phyloP scores from a whole-genome alignment of 2,329 filamentous ascomycete genomes.

The Fusarium napiforme region DNA sequence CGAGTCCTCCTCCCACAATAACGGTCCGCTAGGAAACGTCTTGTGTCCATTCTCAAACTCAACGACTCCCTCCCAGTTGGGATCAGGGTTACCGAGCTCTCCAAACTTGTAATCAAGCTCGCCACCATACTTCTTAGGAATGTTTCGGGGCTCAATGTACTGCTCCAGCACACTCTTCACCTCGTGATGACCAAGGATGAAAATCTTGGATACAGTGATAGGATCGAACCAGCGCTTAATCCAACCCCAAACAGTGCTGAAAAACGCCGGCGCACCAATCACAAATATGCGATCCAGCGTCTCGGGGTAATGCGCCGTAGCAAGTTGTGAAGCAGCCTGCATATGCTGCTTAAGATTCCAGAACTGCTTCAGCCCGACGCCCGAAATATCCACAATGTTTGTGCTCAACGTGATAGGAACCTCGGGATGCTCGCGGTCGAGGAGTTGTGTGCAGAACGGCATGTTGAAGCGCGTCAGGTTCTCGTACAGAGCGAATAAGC shows the following conservation, averaged over 20 bases:
- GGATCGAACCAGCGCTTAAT: conserved; percentile 96
- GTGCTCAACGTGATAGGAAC: conserved; percentile 93
- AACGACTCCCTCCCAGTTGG: conserved; percentile 60
- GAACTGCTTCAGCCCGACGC: conserved; percentile 90
- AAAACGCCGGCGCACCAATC: conserved; percentile 90
- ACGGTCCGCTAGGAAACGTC: conserved; percentile 66
- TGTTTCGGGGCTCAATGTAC: conserved; percentile 85
- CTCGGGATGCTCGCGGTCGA: conserved; percentile 75
- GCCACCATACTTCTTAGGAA: conserved; percentile 91
- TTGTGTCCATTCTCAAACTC: conserved; percentile 63
- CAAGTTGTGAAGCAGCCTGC: conserved; percentile 89
- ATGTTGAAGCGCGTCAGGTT: conserved; percentile 88
- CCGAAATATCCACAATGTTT: conserved; percentile 93
- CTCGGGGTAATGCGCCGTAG: conserved; percentile 94
- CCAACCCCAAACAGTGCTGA: conserved; percentile 94
- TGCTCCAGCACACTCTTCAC: conserved; percentile 79
- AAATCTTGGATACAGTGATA: conserved; percentile 95
- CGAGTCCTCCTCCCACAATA: conserved; percentile 64
- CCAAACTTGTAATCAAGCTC: conserved; percentile 86
- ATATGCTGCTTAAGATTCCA: conserved; percentile 95
- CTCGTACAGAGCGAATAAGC: conserved; percentile 93
- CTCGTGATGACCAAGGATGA: conserved; percentile 80
- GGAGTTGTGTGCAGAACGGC: conserved; percentile 82
- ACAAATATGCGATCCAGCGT: conserved; percentile 78
- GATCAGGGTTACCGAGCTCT: conserved; percentile 78